These are phyloP conservation scores for Plantago ovata DNA, from an alignment of 257 asterid species.

Conservation along the genomic window DNA sequence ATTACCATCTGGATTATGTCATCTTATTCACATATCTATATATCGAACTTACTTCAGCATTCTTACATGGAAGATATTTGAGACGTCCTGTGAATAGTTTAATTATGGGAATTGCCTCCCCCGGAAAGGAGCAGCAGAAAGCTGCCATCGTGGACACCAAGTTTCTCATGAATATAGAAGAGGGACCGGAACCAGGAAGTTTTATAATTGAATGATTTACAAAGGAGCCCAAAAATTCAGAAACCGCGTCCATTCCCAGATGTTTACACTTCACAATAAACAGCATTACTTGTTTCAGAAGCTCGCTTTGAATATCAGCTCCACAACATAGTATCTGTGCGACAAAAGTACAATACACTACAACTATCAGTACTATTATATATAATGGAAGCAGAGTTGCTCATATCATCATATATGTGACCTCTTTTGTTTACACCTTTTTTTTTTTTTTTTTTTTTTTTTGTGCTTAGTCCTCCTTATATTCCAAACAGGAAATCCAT, in stretches of 20 bases:
- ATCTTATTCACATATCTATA: neutral
- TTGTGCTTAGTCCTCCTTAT: too few species aligned
- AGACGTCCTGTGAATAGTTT: slow-evolving; percentile 56
- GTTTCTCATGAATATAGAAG: slow-evolving; percentile 44
- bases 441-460: too few species aligned
- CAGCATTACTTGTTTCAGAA: slow-evolving; percentile 65
- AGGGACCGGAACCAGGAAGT: slow-evolving; percentile 35
- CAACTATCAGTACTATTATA: neutral
- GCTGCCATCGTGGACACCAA: slow-evolving; percentile 65
- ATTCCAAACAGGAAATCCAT: too few species aligned
- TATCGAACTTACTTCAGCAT: slow-evolving; percentile 65
- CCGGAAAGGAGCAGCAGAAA: slow-evolving; percentile 66
- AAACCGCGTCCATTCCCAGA: slow-evolving; percentile 57
- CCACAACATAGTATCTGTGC: slow-evolving; percentile 71
- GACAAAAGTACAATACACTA: neutral
- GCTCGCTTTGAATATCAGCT: slow-evolving; percentile 59
- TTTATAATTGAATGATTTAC: slow-evolving; percentile 60
- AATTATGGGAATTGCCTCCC: slow-evolving; percentile 63
- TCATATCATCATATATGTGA: too few species aligned
- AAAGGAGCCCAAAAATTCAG: slow-evolving; percentile 83
- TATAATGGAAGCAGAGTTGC: too few species aligned
- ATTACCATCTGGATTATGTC: too few species aligned
- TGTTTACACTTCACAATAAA: slow-evolving; percentile 64
- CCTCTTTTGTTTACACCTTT: too few species aligned
- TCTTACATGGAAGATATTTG: slow-evolving; percentile 53